Conservation (phyloP, 805 yeast species). For the Wickerhamiella vanderwaltii region DNA sequence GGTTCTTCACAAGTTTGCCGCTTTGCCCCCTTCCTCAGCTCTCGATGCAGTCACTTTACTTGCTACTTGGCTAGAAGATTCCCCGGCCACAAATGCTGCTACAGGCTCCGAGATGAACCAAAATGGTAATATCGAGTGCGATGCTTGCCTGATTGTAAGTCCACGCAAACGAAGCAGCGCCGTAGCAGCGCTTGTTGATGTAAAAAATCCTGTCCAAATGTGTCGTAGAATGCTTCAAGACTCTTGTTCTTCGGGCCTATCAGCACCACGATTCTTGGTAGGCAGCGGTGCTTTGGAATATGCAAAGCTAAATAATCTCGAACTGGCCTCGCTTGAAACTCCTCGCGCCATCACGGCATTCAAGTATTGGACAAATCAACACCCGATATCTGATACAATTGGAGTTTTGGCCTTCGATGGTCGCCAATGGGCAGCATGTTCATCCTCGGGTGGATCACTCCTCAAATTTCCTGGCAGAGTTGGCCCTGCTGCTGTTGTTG, state of each 20-base stretch:
- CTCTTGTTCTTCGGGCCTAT: constrained; percentile 13
- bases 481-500: constrained; percentile 34
- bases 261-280: constrained; percentile 24
- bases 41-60: neutral
- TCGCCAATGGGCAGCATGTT: constrained; percentile 24
- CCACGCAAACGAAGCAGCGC: constrained; percentile 20
- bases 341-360: constrained; percentile 13
- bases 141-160: constrained; percentile 28
- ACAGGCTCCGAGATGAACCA: constrained; percentile 29
- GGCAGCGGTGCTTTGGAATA: constrained; percentile 28
- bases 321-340: constrained; percentile 16
- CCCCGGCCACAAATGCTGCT: constrained; percentile 31
- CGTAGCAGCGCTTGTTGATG: constrained; percentile 26
- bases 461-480: constrained; percentile 30
- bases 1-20: neutral
- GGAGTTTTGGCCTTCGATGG: constrained; percentile 29
- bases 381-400: constrained; percentile 28
- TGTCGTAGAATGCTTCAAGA: constrained; percentile 20
- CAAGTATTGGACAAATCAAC: constrained; percentile 17
- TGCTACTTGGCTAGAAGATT: constrained; percentile 26
- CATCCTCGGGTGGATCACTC: constrained; percentile 33
- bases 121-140: constrained; percentile 30
- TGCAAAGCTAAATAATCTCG: constrained; percentile 19
- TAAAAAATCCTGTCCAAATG: constrained; percentile 24
- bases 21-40: neutral